These are phyloP conservation scores for Hippophae tibetana DNA, from an alignment of 306 rosid genomes.

Conservation along the genomic window DNA sequence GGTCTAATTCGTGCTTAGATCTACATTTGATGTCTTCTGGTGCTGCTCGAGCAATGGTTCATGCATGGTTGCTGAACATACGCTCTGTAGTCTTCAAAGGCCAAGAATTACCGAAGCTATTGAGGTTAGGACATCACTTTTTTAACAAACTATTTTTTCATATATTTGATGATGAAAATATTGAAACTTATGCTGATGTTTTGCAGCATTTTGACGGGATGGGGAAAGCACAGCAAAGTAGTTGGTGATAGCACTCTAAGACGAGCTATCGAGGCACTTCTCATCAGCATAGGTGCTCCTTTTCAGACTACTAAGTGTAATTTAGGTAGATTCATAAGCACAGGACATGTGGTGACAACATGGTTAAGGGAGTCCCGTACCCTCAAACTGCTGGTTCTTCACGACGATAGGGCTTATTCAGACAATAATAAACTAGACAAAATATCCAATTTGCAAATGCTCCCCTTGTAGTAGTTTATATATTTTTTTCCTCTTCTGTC, in stretches of 20 bases:
- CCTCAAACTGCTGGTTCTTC: constrained; percentile 53
- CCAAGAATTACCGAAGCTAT: constrained; percentile 47
- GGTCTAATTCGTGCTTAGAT: constrained; percentile 72
- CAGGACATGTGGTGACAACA: constrained; percentile 54
- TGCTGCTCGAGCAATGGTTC: constrained; percentile 93
- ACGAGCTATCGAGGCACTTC: constrained; percentile 61
- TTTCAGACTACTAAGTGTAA: constrained; percentile 54
- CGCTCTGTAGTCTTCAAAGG: constrained; percentile 53
- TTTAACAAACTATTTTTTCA: neutral
- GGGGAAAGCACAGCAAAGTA: constrained; percentile 97
- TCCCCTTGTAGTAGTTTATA: constrained; percentile 31
- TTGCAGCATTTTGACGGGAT: constrained; percentile 84
- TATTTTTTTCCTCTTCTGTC: neutral
- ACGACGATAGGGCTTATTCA: constrained; percentile 41
- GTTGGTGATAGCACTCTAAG: constrained; percentile 63
- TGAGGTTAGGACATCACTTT: constrained; percentile 36
- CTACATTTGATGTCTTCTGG: constrained; percentile 91
- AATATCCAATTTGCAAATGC: constrained; percentile 27
- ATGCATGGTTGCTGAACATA: constrained; percentile 68
- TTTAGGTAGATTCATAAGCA: constrained; percentile 59
- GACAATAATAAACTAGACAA: constrained; percentile 20
- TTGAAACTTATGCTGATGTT: neutral
- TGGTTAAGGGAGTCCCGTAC: constrained; percentile 67
- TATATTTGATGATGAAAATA: constrained; percentile 2
- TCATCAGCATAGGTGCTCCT: constrained; percentile 72